These are phyloP conservation scores for Lactifluus echinatus DNA, from an alignment of 768 basidiomycete genomes.

Conservation along the genomic window DNA sequence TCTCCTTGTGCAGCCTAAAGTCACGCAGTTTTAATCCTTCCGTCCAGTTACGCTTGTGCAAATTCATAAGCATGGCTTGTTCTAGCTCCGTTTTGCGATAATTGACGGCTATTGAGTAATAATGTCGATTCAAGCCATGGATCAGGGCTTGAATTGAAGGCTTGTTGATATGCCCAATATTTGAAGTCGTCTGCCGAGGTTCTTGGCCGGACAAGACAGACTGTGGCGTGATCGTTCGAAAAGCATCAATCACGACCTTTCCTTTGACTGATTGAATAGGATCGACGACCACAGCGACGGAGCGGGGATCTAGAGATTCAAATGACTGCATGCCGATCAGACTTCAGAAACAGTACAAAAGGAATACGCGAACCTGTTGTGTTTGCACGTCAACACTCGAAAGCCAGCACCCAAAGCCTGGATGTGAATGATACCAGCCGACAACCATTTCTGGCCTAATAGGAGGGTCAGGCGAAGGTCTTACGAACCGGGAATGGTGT, in stretches of 20 bases:
- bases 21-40: conserved; percentile 90
- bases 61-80: conserved; percentile 97
- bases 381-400: conserved; percentile 99
- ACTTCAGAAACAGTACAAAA: neutral
- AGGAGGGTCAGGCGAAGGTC: neutral
- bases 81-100: conserved; percentile 98
- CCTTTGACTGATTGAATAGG: conserved; percentile 98
- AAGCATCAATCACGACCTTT: conserved; percentile 98
- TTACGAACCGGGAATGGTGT: neutral
- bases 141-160: conserved; percentile 99
- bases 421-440: conserved; percentile 99
- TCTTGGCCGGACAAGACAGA: conserved; percentile 87
- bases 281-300: conserved; percentile 95
- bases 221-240: conserved; percentile 91
- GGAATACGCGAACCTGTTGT: conserved; percentile 61
- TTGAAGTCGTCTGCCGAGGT: conserved; percentile 94
- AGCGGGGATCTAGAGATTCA: conserved; percentile 85
- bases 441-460: conserved; percentile 92
- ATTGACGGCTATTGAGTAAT: conserved; percentile 96
- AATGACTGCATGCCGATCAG: conserved; percentile 59
- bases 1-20: conserved; percentile 80
- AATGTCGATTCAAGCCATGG: conserved; percentile 95
- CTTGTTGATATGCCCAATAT: conserved; percentile 98
- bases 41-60: conserved; percentile 99
- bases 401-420: conserved; percentile 98